A percentile compares a stretch with the other conserved stretches of the same genome.
phyloP scores from a whole-genome alignment of 2,329 filamentous ascomycete species.

The Fusarium ambrosium region DNA sequence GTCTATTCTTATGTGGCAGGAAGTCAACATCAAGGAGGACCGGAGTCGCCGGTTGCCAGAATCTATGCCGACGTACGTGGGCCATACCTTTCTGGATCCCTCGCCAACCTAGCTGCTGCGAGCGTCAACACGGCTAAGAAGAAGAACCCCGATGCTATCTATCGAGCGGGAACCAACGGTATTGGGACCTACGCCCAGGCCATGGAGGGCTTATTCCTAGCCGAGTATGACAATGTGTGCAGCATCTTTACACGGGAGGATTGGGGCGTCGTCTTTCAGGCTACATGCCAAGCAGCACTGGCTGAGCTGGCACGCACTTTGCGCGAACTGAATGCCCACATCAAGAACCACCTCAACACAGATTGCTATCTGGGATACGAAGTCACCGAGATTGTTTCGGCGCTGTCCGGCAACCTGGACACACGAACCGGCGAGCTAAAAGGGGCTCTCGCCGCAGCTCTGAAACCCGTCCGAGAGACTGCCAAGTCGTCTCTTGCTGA shows the following conservation, averaged over 20 bases:
- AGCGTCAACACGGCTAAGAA: slow-evolving; percentile 87
- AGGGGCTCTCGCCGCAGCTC: slow-evolving; percentile 81
- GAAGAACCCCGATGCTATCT: slow-evolving; percentile 85
- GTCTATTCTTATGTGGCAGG: slow-evolving; percentile 82
- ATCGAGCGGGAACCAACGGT: slow-evolving; percentile 89
- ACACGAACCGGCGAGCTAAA: slow-evolving; percentile 89
- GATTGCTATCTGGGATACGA: slow-evolving; percentile 98
- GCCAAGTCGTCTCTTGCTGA: slow-evolving; percentile 88
- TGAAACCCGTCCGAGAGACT: slow-evolving; percentile 92
- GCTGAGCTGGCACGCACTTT: slow-evolving; percentile 88
- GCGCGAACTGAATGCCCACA: slow-evolving; percentile 89
- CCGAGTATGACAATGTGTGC: slow-evolving; percentile 93
- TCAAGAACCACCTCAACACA: slow-evolving; percentile 86
- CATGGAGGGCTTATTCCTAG: slow-evolving; percentile 86
- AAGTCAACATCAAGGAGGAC: slow-evolving; percentile 65
- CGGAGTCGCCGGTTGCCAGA: slow-evolving; percentile 79
- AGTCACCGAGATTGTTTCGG: slow-evolving; percentile 89
- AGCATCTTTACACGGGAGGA: slow-evolving; percentile 88
- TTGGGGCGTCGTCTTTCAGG: slow-evolving; percentile 83
- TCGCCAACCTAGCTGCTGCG: slow-evolving; percentile 89
- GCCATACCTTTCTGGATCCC: slow-evolving; percentile 83
- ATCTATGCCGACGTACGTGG: slow-evolving; percentile 90
- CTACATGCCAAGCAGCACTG: slow-evolving; percentile 83
- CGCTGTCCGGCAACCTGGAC: slow-evolving; percentile 83
- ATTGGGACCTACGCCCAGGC: slow-evolving; percentile 90